Evolutionary conservation across 2,329 filamentous ascomycete genomes (phyloP), one percentile per base, ranked within the genome.

Genomic region (Penicillium hordei): DNA sequence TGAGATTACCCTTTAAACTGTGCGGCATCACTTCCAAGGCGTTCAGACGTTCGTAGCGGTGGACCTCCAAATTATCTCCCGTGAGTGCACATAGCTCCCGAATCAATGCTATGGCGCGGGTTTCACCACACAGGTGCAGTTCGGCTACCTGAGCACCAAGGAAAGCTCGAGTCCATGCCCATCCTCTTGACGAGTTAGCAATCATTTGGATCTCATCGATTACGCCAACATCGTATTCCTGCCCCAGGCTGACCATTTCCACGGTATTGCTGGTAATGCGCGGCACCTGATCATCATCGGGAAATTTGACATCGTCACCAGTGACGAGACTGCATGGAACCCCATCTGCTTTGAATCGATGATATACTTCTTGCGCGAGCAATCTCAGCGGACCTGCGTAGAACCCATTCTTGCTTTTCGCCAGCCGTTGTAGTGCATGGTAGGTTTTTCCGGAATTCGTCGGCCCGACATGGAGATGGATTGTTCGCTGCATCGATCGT

Each of bases 181-280:
- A 96, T 1, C 95, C 94, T 65, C 94, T 88, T 0, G 91, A 85
- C 0, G 73, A 61, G 68, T 92, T 88, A 17, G 86, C 88, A 65
- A 99, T 91, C 94, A 99, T 97, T 75, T 99, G 94, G 57, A 99
- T 97, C 78, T 99, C 94, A 70, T 99, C 94, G 61, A 99, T 93
- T 64, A 99, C 93, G 1, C 91, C 93, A 36, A 99, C 93, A 42
- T 97, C 93, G 31, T 90, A 86, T 2, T 73, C 72, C 4, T 75
- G 75, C 48, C 81, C 80, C 21, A 86, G 65, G 7, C 83, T 83
- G 25, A 87, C 82, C 88, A 99, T 99, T 74, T 99, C 94, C 3
- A 99, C 94, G 0, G 94, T 99, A 70, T 94, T 97, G 70, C 91
- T 93, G 57, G 83, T 83, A 69, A 96, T 88, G 60, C 81, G 68